These are phyloP conservation scores for Teratosphaeria nubilosa DNA, from an alignment of 2,329 filamentous ascomycete genomes.

Conservation along the genomic window DNA sequence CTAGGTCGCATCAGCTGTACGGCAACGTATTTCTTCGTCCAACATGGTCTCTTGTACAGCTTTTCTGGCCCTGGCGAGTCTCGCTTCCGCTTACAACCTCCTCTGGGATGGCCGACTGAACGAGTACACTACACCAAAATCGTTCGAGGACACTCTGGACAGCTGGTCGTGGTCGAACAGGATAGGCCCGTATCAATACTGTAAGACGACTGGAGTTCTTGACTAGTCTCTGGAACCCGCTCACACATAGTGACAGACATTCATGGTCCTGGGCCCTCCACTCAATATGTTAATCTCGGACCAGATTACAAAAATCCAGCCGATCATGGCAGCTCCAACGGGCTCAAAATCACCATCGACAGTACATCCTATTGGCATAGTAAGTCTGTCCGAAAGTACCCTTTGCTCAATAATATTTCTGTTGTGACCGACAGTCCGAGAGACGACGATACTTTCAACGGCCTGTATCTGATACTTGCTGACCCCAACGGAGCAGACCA, in stretches of 20 bases:
- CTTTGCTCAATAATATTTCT: too few species aligned
- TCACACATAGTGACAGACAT: slow-evolving; percentile 38
- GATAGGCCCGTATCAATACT: slow-evolving; percentile 53
- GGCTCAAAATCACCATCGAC: slow-evolving; percentile 58
- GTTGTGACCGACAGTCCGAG: too few species aligned
- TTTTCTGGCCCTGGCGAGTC: slow-evolving; percentile 12
- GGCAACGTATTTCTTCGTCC: not conserved
- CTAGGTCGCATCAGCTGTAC: too few species aligned
- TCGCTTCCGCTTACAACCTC: slow-evolving; percentile 34
- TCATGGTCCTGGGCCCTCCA: slow-evolving; percentile 49
- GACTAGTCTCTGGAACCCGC: slow-evolving; percentile 1
- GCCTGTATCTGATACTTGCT: too few species aligned
- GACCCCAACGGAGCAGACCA: not conserved
- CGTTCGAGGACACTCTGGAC: slow-evolving; percentile 41
- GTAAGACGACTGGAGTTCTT: not conserved
- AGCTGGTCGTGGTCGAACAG: slow-evolving; percentile 52
- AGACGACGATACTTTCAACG: too few species aligned
- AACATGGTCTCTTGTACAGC: slow-evolving; percentile 12
- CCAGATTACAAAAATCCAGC: slow-evolving; percentile 54
- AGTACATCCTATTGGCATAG: slow-evolving; percentile 60
- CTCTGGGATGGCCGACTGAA: slow-evolving; percentile 60
- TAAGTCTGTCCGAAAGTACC: slow-evolving; percentile 28
- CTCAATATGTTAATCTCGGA: slow-evolving; percentile 53
- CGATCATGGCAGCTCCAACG: slow-evolving; percentile 51
- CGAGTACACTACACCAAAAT: slow-evolving; percentile 39